Evolutionary conservation across 179 eudicot genomes (phyloP).

Genomic region (Beta corolliflora): DNA sequence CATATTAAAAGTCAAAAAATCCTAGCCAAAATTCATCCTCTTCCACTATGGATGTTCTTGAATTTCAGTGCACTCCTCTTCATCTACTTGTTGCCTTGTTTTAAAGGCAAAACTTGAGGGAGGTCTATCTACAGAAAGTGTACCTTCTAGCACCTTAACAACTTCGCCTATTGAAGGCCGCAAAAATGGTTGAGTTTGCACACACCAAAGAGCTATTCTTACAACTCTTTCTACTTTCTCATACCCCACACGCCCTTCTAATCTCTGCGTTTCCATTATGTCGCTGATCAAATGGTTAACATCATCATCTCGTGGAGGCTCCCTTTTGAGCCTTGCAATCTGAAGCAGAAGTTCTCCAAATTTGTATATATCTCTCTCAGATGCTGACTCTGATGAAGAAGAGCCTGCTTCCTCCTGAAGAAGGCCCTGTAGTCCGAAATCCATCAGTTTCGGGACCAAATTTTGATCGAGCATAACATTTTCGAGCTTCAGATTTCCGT

Average conservation of each 20-base stretch:
- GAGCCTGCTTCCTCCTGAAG: constrained; percentile 32
- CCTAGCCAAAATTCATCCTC: constrained; percentile 3
- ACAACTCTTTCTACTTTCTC: constrained; percentile 49
- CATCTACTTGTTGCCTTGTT: constrained; percentile 28
- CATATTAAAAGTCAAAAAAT: neutral
- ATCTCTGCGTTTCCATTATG: constrained; percentile 28
- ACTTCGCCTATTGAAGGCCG: constrained; percentile 70
- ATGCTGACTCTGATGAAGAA: constrained; percentile 45
- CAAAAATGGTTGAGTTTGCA: constrained; percentile 53
- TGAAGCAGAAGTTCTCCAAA: constrained; percentile 51
- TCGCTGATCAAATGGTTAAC: constrained; percentile 32
- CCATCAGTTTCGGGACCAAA: constrained; percentile 57
- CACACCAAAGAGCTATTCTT: constrained; percentile 67
- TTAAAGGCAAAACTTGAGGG: constrained; percentile 38
- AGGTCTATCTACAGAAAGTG: constrained; percentile 63
- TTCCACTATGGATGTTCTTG: constrained; percentile 22
- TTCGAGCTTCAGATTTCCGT: constrained; percentile 59
- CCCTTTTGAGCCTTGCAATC: constrained; percentile 44
- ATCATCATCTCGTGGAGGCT: constrained; percentile 20
- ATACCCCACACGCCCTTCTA: constrained; percentile 27
- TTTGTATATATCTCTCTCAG: constrained; percentile 54
- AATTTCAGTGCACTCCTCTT: constrained; percentile 20
- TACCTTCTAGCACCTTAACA: constrained; percentile 64
- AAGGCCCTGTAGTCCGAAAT: constrained; percentile 47
- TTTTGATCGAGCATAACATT: constrained; percentile 59